Evolutionary conservation across 148 eudicot genomes (phyloP).

Genomic region (Silene uniflora): DNA sequence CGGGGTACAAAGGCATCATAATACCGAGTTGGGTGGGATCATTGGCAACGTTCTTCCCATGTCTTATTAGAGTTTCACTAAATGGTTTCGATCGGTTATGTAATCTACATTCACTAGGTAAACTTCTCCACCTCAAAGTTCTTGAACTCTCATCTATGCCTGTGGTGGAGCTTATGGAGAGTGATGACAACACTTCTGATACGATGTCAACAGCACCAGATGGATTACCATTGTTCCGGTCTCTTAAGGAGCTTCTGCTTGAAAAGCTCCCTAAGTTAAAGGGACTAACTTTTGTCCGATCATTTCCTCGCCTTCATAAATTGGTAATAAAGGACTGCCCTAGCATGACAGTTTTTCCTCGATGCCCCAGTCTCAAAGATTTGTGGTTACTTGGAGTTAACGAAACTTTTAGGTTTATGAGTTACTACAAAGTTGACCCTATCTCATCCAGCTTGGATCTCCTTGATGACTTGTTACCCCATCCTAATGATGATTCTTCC

Average conservation of each 20-base stretch:
- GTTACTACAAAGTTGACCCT: too few relatives aligned
- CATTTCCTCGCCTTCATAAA: not conserved
- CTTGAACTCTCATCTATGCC: constrained; percentile 1
- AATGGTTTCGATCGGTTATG: not conserved
- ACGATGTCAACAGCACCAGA: not conserved
- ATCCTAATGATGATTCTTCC: not conserved
- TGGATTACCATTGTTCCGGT: not conserved
- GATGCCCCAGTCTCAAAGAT: not conserved
- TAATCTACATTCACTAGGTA: not conserved
- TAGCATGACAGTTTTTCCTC: constrained; percentile 8
- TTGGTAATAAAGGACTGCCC: not conserved
- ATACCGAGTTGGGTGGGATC: constrained; percentile 9
- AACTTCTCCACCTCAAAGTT: constrained; percentile 12
- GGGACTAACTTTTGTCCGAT: not conserved
- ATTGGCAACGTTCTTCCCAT: constrained; percentile 1
- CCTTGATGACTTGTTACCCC: not conserved
- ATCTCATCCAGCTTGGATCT: too few relatives aligned
- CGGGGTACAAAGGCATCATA: not conserved
- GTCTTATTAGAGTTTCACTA: not conserved
- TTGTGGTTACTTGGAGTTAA: not conserved
- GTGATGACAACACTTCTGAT: not conserved
- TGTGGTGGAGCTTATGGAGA: constrained; percentile 7
- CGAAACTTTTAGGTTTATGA: not conserved
- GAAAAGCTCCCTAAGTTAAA: constrained; percentile 9
- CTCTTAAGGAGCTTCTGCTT: constrained; percentile 11